Evolutionary conservation across 768 basidiomycete genomes (phyloP).

Genomic region (Guyanaporus albipodus): DNA sequence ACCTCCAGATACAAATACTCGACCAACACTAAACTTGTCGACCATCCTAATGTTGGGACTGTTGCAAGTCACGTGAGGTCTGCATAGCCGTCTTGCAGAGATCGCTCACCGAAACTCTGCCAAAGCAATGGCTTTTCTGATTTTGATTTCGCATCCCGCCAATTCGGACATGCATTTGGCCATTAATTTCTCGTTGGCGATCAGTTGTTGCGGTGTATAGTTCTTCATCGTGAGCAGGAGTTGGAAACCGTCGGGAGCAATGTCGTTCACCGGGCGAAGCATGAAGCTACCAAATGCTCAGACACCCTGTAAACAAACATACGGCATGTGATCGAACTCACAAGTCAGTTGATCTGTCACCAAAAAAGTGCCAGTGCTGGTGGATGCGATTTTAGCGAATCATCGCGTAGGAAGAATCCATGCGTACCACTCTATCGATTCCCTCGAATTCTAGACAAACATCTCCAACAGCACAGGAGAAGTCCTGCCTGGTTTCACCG

Average conservation of each 20-base stretch:
- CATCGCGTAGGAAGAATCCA: neutral
- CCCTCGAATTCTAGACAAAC: constrained; percentile 31
- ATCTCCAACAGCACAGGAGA: constrained; percentile 34
- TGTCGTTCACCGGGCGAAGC: constrained; percentile 16
- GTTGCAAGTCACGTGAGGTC: constrained; percentile 1
- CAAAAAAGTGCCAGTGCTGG: constrained; percentile 26
- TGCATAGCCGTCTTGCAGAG: constrained; percentile 1
- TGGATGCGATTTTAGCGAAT: neutral
- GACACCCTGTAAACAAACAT: neutral
- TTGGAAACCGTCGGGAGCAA: constrained; percentile 21
- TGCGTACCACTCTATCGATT: constrained; percentile 24
- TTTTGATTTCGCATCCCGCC: constrained; percentile 28
- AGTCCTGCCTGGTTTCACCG: constrained; percentile 34
- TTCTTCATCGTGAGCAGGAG: constrained; percentile 4
- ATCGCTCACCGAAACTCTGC: constrained; percentile 28
- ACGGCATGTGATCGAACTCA: neutral
- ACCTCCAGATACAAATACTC: constrained; percentile 50
- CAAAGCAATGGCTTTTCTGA: constrained; percentile 26
- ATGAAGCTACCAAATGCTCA: neutral
- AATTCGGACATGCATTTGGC: constrained; percentile 27
- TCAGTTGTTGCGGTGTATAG: constrained; percentile 14
- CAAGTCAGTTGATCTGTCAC: constrained; percentile 3
- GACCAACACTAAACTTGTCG: constrained; percentile 37
- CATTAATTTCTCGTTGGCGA: constrained; percentile 24
- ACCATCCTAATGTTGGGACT: constrained; percentile 50